Percentiles rank a stretch among this genome's conserved stretches.
These are phyloP conservation scores for Aspergillus unguis DNA, from an alignment of 2,329 filamentous ascomycete species.

Conservation along the genomic window DNA sequence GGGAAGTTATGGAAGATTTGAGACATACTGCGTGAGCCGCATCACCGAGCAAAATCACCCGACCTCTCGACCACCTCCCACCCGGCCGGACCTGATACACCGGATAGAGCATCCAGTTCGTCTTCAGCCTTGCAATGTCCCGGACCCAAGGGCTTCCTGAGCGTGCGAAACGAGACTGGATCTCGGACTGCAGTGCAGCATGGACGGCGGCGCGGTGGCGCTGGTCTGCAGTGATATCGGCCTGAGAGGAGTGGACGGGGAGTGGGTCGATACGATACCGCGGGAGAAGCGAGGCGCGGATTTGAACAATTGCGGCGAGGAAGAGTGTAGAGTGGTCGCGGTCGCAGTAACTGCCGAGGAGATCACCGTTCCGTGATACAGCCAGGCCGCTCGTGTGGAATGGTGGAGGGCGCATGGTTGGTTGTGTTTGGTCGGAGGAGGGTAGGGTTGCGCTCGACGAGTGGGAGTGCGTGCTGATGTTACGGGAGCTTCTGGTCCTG, in stretches of 20 bases:
- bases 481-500: background rate
- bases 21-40: constrained; percentile 42
- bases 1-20: background rate
- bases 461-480: background rate
- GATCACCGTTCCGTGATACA: constrained; percentile 32
- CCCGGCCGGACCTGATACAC: constrained; percentile 36
- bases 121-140: constrained; percentile 29
- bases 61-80: constrained; percentile 35
- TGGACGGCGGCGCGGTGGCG: constrained; percentile 28
- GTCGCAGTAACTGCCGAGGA: constrained; percentile 37
- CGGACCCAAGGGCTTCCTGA: constrained; percentile 31
- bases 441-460: constrained; percentile 4
- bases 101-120: constrained; percentile 39
- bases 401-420: constrained; percentile 2
- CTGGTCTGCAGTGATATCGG: constrained; percentile 17
- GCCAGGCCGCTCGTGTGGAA: constrained; percentile 32
- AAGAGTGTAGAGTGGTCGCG: constrained; percentile 32
- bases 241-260: background rate
- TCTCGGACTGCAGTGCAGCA: constrained; percentile 31
- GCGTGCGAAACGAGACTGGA: constrained; percentile 31
- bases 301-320: constrained; percentile 35
- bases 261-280: constrained; percentile 18
- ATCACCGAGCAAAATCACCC: constrained; percentile 42
- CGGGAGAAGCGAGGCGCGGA: constrained; percentile 27
- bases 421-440: background rate